These are phyloP conservation scores for Sordaria brevicollis DNA, from an alignment of 495 filamentous ascomycete species.

Conservation along the genomic window DNA sequence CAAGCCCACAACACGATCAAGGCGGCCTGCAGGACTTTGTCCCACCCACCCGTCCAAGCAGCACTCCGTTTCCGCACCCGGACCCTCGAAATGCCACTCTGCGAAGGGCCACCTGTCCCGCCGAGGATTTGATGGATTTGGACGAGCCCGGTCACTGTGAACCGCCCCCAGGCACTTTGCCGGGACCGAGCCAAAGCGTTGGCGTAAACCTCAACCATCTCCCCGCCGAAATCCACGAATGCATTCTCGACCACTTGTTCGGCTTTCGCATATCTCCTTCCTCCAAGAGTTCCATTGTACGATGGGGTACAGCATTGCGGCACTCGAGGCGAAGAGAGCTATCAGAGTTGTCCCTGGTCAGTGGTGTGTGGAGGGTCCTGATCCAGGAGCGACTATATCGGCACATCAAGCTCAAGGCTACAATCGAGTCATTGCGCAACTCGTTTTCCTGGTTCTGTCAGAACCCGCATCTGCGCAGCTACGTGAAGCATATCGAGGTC, in stretches of 20 bases:
- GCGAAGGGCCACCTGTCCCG: constrained; percentile 27
- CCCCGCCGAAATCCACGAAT: constrained; percentile 62
- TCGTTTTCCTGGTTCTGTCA: constrained; percentile 46
- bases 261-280: constrained; percentile 51
- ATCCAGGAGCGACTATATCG: constrained; percentile 61
- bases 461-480: constrained; percentile 46
- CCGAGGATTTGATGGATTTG: constrained; percentile 15
- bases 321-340: constrained; percentile 57
- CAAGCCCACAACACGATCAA: constrained; percentile 40
- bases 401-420: constrained; percentile 66
- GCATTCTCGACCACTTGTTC: constrained; percentile 57
- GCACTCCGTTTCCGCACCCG: constrained; percentile 46
- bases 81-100: constrained; percentile 34
- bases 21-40: constrained; percentile 37
- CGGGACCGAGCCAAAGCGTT: constrained; percentile 25
- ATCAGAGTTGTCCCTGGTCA: constrained; percentile 54
- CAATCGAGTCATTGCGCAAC: constrained; percentile 43
- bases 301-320: constrained; percentile 55
- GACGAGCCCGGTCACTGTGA: constrained; percentile 9
- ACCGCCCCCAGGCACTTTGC: constrained; percentile 6
- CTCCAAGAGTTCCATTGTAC: constrained; percentile 40
- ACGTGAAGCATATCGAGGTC: constrained; percentile 62
- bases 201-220: constrained; percentile 41
- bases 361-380: constrained; percentile 48
- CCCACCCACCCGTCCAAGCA: constrained; percentile 42